A percentile compares a stretch with the other conserved stretches of the same genome.
Evolutionary conservation across 257 asterid species (phyloP).

Genomic region (Plantago elongata): DNA sequence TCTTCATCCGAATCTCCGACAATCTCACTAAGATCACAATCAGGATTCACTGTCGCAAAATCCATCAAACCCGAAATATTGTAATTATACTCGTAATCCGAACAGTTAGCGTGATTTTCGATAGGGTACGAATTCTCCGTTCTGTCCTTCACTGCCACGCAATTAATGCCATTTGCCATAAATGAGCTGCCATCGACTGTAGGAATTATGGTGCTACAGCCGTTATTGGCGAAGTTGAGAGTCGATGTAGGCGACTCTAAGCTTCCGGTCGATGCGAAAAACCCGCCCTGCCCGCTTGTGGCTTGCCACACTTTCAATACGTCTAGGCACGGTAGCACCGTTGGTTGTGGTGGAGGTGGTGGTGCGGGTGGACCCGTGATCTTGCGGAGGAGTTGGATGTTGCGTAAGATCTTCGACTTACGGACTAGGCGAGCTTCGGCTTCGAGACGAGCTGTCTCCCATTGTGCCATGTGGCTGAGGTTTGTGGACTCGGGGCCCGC

Average conservation of each 20-base stretch:
- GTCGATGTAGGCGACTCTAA: conserved; percentile 24
- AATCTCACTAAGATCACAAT: neutral
- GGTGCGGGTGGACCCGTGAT: conserved; percentile 1
- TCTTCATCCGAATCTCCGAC: conserved; percentile 25
- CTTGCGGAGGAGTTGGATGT: conserved; percentile 12
- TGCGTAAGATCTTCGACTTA: conserved; percentile 21
- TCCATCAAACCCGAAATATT: neutral
- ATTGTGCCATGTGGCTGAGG: conserved; percentile 58
- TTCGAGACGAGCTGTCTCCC: conserved; percentile 52
- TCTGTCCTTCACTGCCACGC: conserved; percentile 7
- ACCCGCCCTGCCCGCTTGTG: neutral
- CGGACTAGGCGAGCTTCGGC: conserved; percentile 39
- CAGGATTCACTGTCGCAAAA: neutral
- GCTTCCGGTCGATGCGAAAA: neutral
- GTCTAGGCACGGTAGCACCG: conserved; percentile 19
- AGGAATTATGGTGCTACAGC: neutral
- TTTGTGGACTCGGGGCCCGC: conserved; percentile 23
- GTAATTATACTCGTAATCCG: neutral
- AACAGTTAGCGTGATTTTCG: neutral
- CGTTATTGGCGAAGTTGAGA: neutral
- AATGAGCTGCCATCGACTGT: conserved; percentile 6
- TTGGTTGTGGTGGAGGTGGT: neutral
- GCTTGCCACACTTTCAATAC: conserved; percentile 23
- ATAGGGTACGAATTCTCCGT: conserved; percentile 22
- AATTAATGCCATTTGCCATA: neutral